Base-by-base conservation (phyloP, 306 rosid species). In the Heteromeles arbutifolia region DNA sequence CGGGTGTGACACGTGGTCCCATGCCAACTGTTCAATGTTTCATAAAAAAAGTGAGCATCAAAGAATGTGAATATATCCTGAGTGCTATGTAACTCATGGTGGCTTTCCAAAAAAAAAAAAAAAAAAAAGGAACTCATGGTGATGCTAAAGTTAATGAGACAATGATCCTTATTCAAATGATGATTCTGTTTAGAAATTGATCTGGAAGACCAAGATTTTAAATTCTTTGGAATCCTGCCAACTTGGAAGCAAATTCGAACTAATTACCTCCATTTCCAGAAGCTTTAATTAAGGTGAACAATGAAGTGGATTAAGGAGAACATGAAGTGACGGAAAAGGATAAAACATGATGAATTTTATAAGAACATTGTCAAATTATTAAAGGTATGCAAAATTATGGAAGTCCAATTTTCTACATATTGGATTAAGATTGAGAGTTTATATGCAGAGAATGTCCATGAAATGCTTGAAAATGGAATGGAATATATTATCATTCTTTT, bases 81-180 rank as follows among this genome's bases (percentile, higher is more conserved):
- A 2, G 0, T 2, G 29, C 19, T 18, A 25, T 1, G 26, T 25
- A 25, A 25, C 26, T 25, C 26, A 25, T 25, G 26, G 26, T 25
- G 26, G 26, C 1, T 25, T 25, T 25, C 26, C 26, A 25, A 25
- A 25, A 25, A 25, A 25, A 25, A 25, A 25, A 25, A 25, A 25
- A 25, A 25, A 25, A 25, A 25, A 25, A 25, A 32, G 41, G 41
- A 50, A 43, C 18, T 34, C 26, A 19, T 65, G 32, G 9, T 18
- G 31, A 61, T 63, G 44, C 41, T 62, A 22, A 28, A 41, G 31
- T 15, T 19, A 34, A 8, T 68, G 66, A 59, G 53, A 80, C 53
- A 68, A 48, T 11, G 44, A 75, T 70, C 56, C 84, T 76, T 56
- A 41, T 48, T 65, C 73, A 73, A 31, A 48, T 48, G 54, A 29